Evolutionary conservation across 495 filamentous ascomycete genomes (phyloP), one percentile per base, ranked within the genome.

Genomic region (Cudoniella acicularis): DNA sequence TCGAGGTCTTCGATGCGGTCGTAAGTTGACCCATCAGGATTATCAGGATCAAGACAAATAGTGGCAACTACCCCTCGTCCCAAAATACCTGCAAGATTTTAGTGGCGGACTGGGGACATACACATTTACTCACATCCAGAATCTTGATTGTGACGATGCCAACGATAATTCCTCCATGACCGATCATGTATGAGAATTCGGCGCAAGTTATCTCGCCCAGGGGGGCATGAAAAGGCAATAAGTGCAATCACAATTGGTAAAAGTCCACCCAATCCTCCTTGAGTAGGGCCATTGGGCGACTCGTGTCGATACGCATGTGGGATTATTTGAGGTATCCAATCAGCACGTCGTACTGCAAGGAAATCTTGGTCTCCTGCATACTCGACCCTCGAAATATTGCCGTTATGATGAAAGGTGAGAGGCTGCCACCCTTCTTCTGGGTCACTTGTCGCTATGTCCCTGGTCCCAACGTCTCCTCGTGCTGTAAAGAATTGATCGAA

Each of bases 221-320:
- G 2, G n/a, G n/a, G n/a, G 21, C 65, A 68, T 26, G 62, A 57
- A 41, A 68, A 63, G 11, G 65, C 62, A 9, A 68, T 48, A 2
- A 68, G 45, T 20, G 42, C 59, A 26, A 68, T 56, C 3, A 68
- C 8, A 11, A 56, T 63, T 10, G 59, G 16, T 0, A 68, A 30
- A 42, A 60, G 26, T 6, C 65, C 65, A 25, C 43, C 41, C 8
- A 68, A 41, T n/a, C 56, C 63, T 1, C 49, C 52, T 2, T 40
- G 22, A 11, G 2, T 21, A 10, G 49, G 27, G 9, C 46, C 22
- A 17, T 43, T 22, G 0, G 11, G 6, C 10, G 43, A 8, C 6
- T 3, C 23, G n/a, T 49, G 27, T 10, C 30, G 2, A 21, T 61
- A 65, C 2, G 36, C 9, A 0, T 53, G 11, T 2, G 57, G 58